These are phyloP conservation scores for Euphorbia pulcherrima DNA, from an alignment of 345 rosid species.

Conservation along the genomic window DNA sequence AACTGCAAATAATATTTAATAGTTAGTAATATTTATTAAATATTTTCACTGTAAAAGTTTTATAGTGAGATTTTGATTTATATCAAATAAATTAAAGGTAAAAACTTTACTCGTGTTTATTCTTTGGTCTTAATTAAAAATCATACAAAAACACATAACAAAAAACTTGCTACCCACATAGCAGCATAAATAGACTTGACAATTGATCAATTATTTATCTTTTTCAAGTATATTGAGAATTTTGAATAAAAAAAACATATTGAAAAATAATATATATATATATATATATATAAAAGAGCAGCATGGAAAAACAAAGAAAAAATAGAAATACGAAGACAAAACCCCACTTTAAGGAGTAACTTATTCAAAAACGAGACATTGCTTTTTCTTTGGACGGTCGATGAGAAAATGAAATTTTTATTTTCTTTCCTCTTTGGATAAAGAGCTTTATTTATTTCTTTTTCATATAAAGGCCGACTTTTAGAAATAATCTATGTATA, in stretches of 20 bases:
- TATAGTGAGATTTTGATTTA: no score
- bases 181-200: slow-evolving; percentile 11
- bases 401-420: slow-evolving; percentile 20
- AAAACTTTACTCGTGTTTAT: no score
- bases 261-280: no score
- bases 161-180: slow-evolving; percentile 6
- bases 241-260: no score
- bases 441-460: no score
- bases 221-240: no score
- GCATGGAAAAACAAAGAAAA: neutral
- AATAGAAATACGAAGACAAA: slow-evolving; percentile 15
- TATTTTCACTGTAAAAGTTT: no score
- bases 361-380: slow-evolving; percentile 21
- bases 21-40: no score
- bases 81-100: no score
- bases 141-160: neutral
- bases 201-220: neutral
- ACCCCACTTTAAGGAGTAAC: slow-evolving; percentile 24
- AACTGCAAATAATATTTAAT: no score
- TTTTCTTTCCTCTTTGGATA: no score
- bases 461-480: slow-evolving; percentile 22
- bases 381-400: slow-evolving; percentile 57
- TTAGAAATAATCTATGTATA: neutral
- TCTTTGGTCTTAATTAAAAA: neutral
- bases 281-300: neutral